These are phyloP conservation scores for Hirschfeldia incana DNA, from an alignment of 345 rosid genomes.

Conservation along the genomic window DNA sequence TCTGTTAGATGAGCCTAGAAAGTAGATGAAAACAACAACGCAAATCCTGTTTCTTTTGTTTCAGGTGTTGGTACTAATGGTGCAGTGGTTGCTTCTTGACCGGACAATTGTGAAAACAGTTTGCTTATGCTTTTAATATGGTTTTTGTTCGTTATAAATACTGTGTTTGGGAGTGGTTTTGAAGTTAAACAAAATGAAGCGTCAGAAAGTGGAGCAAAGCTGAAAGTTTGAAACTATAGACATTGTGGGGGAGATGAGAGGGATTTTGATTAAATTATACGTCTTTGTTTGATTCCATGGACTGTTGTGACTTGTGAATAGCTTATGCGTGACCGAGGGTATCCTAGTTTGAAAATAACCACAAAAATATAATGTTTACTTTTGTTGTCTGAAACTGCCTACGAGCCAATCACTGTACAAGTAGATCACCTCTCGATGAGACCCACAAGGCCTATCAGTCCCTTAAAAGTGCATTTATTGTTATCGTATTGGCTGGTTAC, in stretches of 20 bases:
- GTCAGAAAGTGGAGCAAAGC: constrained; percentile 16
- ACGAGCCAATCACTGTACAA: background rate
- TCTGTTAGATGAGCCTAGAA: constrained; percentile 7
- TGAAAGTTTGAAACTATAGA: constrained; percentile 4
- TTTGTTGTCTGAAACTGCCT: background rate
- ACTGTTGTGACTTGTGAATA: constrained; percentile 36
- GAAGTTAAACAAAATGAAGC: constrained; percentile 26
- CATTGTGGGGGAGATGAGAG: background rate
- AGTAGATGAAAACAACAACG: constrained; percentile 1
- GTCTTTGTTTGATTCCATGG: constrained; percentile 23
- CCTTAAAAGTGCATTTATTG: no score
- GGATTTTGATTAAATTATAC: background rate
- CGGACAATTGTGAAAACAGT: background rate
- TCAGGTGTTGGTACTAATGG: constrained; percentile 36
- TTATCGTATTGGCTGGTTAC: no score
- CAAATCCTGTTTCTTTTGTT: constrained; percentile 10
- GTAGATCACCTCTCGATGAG: background rate
- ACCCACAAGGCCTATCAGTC: no score
- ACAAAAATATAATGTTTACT: no score
- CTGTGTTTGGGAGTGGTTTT: constrained; percentile 12
- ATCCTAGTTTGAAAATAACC: background rate
- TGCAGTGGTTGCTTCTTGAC: constrained; percentile 27
- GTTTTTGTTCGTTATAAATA: constrained; percentile 9
- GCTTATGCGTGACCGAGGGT: constrained; percentile 7
- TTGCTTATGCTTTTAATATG: background rate